A percentile compares a stretch with the other conserved stretches of the same genome.
phyloP scores from a whole-genome alignment of 2,329 filamentous ascomycete species.

The Arthrocladium fulminans region DNA sequence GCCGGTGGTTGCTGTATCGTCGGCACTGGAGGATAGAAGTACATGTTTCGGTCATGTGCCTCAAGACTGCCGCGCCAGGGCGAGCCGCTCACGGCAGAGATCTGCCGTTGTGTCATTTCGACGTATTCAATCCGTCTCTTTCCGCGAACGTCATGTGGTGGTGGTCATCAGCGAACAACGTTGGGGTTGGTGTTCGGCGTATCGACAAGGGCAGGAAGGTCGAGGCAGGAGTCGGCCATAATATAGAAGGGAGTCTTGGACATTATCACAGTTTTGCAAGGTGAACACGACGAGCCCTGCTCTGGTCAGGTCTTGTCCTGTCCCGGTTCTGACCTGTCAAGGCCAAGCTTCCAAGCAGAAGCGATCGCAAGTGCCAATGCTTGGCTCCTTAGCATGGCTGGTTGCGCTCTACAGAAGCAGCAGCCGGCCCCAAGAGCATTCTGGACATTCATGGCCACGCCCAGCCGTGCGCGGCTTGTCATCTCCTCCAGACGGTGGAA shows the following conservation, averaged over 20 bases:
- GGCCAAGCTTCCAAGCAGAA: conserved; percentile 9
- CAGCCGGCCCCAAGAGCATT: neutral
- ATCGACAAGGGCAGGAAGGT: neutral
- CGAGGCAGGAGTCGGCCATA: conserved; percentile 1
- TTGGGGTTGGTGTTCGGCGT: neutral
- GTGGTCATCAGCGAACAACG: neutral
- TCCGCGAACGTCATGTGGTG: conserved; percentile 4
- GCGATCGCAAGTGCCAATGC: conserved; percentile 9
- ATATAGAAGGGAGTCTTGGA: neutral
- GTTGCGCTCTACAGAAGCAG: neutral
- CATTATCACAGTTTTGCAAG: neutral
- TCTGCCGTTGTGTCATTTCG: conserved; percentile 7
- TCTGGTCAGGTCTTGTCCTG: conserved; percentile 10
- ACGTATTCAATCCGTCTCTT: conserved; percentile 4
- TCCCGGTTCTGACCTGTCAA: conserved; percentile 7
- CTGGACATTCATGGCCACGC: neutral
- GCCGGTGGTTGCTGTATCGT: neutral
- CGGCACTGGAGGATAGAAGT: conserved; percentile 1
- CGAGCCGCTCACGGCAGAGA: neutral
- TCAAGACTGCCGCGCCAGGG: neutral
- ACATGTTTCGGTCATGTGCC: conserved; percentile 1
- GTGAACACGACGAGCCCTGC: conserved; percentile 6
- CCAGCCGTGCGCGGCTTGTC: neutral
- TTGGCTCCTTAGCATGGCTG: conserved; percentile 4
- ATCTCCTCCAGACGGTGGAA: neutral